Percentiles rank a stretch among this genome's conserved stretches.
phyloP scores from a whole-genome alignment of 225 moss, liverwort and hornwort species.

The Marchantia paleacea region DNA sequence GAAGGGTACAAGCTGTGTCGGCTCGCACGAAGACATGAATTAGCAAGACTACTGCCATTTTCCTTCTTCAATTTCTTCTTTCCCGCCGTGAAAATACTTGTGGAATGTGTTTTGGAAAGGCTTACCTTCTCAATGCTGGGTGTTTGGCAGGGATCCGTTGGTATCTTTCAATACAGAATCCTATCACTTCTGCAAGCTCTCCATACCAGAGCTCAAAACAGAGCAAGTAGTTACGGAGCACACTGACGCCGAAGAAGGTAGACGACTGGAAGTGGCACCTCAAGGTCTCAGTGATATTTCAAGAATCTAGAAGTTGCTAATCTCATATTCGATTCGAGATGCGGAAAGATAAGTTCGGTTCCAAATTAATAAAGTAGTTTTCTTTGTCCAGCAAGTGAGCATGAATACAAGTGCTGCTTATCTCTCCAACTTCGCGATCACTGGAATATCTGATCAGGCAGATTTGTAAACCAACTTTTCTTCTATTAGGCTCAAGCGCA shows the following conservation, averaged over 20 bases:
- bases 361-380: too few species aligned
- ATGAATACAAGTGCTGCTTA: not conserved
- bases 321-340: not conserved
- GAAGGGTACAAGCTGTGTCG: too few species aligned
- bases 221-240: slow-evolving; percentile 6
- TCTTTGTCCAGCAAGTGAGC: not conserved
- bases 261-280: not conserved
- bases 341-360: not conserved
- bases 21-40: not conserved
- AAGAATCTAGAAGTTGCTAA: not conserved
- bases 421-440: too few species aligned
- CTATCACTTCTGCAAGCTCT: slow-evolving; percentile 94
- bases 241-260: slow-evolving; percentile 1
- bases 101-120: not conserved
- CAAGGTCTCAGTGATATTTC: not conserved
- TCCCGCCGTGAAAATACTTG: not conserved
- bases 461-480: not conserved
- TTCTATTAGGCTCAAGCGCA: not conserved
- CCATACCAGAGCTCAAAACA: slow-evolving; percentile 48
- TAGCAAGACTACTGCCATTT: not conserved
- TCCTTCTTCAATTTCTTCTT: not conserved
- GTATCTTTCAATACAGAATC: slow-evolving; percentile 79
- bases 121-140: not conserved
- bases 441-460: too few species aligned
- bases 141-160: slow-evolving; percentile 66